Evolutionary conservation across 1,139 yeast genomes (phyloP), one percentile per base, ranked within the genome.

Genomic region (Scheffersomyces parashehatae): DNA sequence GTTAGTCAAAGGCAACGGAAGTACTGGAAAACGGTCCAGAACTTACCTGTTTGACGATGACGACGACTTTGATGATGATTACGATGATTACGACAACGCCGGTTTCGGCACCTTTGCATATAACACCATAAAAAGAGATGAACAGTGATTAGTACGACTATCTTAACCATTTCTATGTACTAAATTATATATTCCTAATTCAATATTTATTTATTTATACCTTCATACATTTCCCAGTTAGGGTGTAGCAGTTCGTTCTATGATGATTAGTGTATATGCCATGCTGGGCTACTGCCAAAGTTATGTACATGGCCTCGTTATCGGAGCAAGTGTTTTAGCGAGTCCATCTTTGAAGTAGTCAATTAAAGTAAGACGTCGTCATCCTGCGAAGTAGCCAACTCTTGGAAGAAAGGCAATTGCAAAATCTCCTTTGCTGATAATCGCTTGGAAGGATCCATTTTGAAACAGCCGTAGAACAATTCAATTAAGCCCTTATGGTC

Each of bases 361-460:
- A 28, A 13, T 52, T 51, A 65, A 29, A 68, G 53, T 31, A 70
- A 55, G 5, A 71, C 73, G 43, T 69, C 77, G 45, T 73, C 78
- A 47, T 71, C 76, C 38, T 55, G 58, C 37, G 52, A 56, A 37
- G 49, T 58, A 28, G 47, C 45, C 40, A 74, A 60, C 44, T 75
- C 80, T 24, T 60, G 58, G 56, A 85, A 82, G 53, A 82, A 85
- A 12, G 79, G 78, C 56, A 81, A 70, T 40, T 69, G 60, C 44
- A 85, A 64, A 3, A 85, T 78, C 38, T 80, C 79, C 37, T 67
- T 68, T 1, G 93, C 90, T 8, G 79, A 65, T 12, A 70, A 60
- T 40, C 95, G 70, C 43, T 77, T 73, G 28, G 64, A 54, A 12
- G 81, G 82, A 63, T 85, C 84, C 67, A 83, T 69, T 40, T 73